Evolutionary conservation across 257 asterid species (phyloP).

Genomic region (Jaltomata sinuosa): DNA sequence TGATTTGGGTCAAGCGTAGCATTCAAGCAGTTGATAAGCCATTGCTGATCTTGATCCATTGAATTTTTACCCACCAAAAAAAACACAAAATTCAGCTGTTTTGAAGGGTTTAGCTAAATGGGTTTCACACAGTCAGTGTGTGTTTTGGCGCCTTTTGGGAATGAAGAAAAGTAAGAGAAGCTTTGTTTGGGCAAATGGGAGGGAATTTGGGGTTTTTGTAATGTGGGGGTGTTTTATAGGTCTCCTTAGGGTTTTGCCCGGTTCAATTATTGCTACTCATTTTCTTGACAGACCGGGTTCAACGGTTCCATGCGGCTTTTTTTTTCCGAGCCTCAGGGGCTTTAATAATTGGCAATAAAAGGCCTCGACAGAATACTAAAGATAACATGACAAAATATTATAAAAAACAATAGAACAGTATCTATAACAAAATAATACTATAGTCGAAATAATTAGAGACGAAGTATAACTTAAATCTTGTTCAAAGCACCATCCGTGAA

Average conservation of each 20-base stretch:
- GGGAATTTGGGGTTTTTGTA: slow-evolving; percentile 44
- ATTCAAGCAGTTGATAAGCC: slow-evolving; percentile 81
- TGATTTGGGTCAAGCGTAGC: slow-evolving; percentile 83
- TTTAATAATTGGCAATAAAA: too few species aligned
- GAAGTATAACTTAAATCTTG: background rate
- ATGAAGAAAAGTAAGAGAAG: background rate
- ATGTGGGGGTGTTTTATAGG: slow-evolving; percentile 13
- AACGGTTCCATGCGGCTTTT: background rate
- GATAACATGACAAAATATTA: too few species aligned
- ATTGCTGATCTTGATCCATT: slow-evolving; percentile 75
- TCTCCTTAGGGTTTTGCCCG: background rate
- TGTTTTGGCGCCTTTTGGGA: background rate
- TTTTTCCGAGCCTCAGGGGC: too few species aligned
- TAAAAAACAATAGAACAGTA: too few species aligned
- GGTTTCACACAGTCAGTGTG: background rate
- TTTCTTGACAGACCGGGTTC: background rate
- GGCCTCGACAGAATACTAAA: too few species aligned
- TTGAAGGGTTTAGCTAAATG: background rate
- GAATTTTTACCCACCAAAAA: background rate
- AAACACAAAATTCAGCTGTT: background rate
- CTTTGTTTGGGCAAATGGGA: slow-evolving; percentile 26
- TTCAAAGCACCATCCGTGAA: background rate
- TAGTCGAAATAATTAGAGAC: background rate
- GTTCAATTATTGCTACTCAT: background rate
- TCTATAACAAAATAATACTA: background rate